Evolutionary conservation across 208 protist genomes (phyloP).

Genomic region (Trypanosoma scelopori): DNA sequence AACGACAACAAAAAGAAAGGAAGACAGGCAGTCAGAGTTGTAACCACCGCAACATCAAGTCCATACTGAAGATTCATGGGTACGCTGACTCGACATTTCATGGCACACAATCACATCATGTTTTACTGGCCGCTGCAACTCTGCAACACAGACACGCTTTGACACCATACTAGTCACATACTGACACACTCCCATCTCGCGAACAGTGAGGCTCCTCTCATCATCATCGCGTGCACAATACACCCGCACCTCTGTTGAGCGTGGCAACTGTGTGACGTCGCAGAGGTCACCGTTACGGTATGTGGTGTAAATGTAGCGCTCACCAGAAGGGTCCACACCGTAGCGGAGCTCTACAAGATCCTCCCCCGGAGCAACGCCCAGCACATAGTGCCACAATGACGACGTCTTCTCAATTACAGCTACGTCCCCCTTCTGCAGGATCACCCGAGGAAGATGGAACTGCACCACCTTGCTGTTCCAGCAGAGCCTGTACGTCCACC

Average conservation of each 20-base stretch:
- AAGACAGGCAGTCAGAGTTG: too few species aligned
- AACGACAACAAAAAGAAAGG: not conserved
- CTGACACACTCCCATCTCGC: slow-evolving; percentile 38
- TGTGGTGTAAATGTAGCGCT: slow-evolving; percentile 20
- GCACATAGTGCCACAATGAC: not conserved
- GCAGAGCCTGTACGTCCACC: slow-evolving; percentile 49
- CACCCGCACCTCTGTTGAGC: slow-evolving; percentile 32
- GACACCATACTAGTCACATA: slow-evolving; percentile 39
- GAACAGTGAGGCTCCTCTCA: slow-evolving; percentile 1
- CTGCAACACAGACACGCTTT: slow-evolving; percentile 28
- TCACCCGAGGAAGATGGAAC: slow-evolving; percentile 15
- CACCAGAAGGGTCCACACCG: slow-evolving; percentile 14
- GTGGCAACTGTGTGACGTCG: slow-evolving; percentile 24
- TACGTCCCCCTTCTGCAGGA: not conserved
- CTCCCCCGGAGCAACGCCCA: slow-evolving; percentile 6
- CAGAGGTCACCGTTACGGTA: slow-evolving; percentile 26
- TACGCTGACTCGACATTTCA: not conserved
- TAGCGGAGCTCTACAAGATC: slow-evolving; percentile 6
- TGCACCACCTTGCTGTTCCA: slow-evolving; percentile 35
- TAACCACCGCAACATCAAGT: not conserved
- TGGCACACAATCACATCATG: slow-evolving; percentile 37
- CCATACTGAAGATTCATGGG: too few species aligned
- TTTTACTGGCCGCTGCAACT: slow-evolving; percentile 25
- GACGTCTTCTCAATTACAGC: not conserved
- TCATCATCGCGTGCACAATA: slow-evolving; percentile 21